These are phyloP conservation scores for Saitozyma sp. DNA, from an alignment of 768 basidiomycete genomes.

Conservation along the genomic window DNA sequence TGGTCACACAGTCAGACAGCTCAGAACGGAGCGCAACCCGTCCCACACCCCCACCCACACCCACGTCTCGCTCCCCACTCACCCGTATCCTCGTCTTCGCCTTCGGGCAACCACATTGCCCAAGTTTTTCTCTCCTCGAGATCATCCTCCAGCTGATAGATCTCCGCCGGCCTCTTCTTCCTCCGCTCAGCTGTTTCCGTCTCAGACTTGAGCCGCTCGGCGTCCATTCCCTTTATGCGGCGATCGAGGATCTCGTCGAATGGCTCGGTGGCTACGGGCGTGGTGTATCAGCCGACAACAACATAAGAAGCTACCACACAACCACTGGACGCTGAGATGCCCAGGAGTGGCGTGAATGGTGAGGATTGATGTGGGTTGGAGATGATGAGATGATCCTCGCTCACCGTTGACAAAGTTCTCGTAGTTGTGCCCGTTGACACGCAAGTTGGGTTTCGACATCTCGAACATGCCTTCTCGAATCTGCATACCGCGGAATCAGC, in stretches of 20 bases:
- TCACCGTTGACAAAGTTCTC: slow-evolving; percentile 62
- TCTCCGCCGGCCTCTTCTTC: slow-evolving; percentile 63
- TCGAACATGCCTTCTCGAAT: slow-evolving; percentile 63
- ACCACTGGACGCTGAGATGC: neutral
- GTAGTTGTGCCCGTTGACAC: slow-evolving; percentile 75
- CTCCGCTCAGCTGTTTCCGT: slow-evolving; percentile 69
- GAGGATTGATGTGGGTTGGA: neutral
- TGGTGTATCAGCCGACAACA: neutral
- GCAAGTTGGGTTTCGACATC: slow-evolving; percentile 68
- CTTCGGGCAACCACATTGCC: slow-evolving; percentile 43
- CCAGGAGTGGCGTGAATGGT: neutral
- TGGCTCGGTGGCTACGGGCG: slow-evolving; percentile 63
- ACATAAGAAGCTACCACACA: neutral
- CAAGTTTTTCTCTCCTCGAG: slow-evolving; percentile 32
- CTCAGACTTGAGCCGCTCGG: slow-evolving; percentile 73
- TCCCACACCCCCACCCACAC: no score
- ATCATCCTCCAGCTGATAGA: slow-evolving; percentile 56
- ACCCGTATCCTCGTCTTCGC: slow-evolving; percentile 16
- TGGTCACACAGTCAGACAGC: no score
- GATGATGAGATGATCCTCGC: slow-evolving; percentile 12
- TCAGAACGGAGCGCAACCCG: no score
- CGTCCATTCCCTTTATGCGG: slow-evolving; percentile 74
- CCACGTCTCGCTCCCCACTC: no score
- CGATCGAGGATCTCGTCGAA: slow-evolving; percentile 86
- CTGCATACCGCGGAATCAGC: slow-evolving; percentile 14